Percentiles rank a stretch among this genome's conserved stretches.
phyloP scores from a whole-genome alignment of 2,329 filamentous ascomycete species.

The Fusarium ambrosium region DNA sequence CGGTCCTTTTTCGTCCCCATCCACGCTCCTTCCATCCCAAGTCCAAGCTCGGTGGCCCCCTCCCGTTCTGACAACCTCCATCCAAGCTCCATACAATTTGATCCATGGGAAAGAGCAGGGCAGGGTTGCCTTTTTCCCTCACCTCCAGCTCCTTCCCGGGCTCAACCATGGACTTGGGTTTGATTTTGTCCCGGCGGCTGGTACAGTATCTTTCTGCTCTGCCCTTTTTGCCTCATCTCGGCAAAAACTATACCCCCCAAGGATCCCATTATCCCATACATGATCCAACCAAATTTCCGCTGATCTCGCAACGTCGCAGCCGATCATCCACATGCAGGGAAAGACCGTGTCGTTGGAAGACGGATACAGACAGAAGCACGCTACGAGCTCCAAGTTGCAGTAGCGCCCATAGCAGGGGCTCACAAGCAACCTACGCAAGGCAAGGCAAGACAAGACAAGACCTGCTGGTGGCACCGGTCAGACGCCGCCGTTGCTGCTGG shows the following conservation, averaged over 20 bases:
- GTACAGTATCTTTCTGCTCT: slow-evolving; percentile 20
- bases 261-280: slow-evolving; percentile 3
- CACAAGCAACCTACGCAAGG: background rate
- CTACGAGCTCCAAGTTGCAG: slow-evolving; percentile 31
- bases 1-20: slow-evolving; percentile 33
- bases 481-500: slow-evolving; percentile 24
- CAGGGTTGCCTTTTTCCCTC: slow-evolving; percentile 27
- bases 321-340: slow-evolving; percentile 39
- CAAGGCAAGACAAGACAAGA: background rate
- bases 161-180: slow-evolving; percentile 32
- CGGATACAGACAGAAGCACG: slow-evolving; percentile 24
- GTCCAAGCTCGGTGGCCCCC: slow-evolving; percentile 21
- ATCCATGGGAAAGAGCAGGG: slow-evolving; percentile 16
- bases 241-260: slow-evolving; percentile 8
- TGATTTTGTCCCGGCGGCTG: slow-evolving; percentile 29
- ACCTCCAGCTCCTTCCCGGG: slow-evolving; percentile 18
- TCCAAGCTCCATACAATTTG: background rate
- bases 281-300: slow-evolving; percentile 34
- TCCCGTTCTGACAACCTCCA: slow-evolving; percentile 38
- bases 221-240: slow-evolving; percentile 39
- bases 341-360: slow-evolving; percentile 27
- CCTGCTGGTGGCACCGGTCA: slow-evolving; percentile 26
- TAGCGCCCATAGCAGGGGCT: slow-evolving; percentile 36
- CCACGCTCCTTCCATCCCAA: slow-evolving; percentile 16
- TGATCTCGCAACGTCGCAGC: slow-evolving; percentile 39